phyloP scores from a whole-genome alignment of 192 early-diverging fungal species.

The Phlyctochytrium planicorne region DNA sequence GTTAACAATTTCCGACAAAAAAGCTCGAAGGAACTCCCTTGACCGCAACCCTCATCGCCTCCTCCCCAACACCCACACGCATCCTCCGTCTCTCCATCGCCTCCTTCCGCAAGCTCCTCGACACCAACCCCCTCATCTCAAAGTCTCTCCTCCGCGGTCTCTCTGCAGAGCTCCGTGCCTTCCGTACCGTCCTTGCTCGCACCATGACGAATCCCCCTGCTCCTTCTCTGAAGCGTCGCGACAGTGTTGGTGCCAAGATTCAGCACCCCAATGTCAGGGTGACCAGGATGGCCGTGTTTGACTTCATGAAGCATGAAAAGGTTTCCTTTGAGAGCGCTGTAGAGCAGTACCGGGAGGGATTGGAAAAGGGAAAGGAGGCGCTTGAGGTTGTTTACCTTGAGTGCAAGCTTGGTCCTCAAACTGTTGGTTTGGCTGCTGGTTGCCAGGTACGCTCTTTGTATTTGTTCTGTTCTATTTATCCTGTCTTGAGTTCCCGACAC shows the following conservation, averaged over 20 bases:
- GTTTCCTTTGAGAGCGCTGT: conserved; percentile 18
- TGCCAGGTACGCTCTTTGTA: conserved; percentile 10
- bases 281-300: conserved; percentile 25
- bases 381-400: conserved; percentile 23
- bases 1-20: background rate
- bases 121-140: conserved; percentile 9
- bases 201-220: conserved; percentile 4
- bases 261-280: background rate
- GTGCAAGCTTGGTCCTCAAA: conserved; percentile 12
- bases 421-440: conserved; percentile 18
- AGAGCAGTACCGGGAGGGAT: conserved; percentile 3
- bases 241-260: background rate
- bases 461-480: background rate
- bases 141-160: conserved; percentile 20
- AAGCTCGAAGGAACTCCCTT: conserved; percentile 13
- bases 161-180: conserved; percentile 24
- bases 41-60: conserved; percentile 21
- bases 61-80: conserved; percentile 10
- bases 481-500: background rate
- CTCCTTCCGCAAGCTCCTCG: conserved; percentile 12
- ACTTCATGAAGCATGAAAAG: conserved; percentile 34
- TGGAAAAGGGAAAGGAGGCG: background rate
- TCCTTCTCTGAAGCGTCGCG: background rate
- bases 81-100: conserved; percentile 17
- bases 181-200: conserved; percentile 18